Base-by-base conservation (phyloP, 441 rosid genomes). In the Cnidoscolus chayamansa region DNA sequence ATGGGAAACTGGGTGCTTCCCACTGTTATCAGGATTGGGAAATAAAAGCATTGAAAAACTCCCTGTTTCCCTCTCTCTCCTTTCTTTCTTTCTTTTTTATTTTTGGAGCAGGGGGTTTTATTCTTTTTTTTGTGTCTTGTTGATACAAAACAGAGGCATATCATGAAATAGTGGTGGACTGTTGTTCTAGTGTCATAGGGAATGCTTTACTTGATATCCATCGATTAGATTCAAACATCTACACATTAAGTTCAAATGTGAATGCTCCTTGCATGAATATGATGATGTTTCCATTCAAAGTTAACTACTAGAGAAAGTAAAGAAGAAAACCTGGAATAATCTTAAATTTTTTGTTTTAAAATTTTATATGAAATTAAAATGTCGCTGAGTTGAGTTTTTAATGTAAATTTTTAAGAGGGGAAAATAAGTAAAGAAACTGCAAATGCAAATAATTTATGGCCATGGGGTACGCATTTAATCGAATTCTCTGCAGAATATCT, bases 101-200 rank as follows among this genome's bases (percentile, higher is more conserved):
- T 74, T 73, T 90, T 83, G 82, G 87, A 87, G 80, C 89, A 97
- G 98, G 88, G 79, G 58, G 80, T 2, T 25, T 25, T 25, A 25
- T 25, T 35, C 4, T 35, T 4, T 35, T 47, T 20, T 65, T 17
- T 64, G 10, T 35, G 17, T 13, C 16, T 64, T 49, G 4, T 35
- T 35, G 37, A 45, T 7, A 12, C 0, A 37, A 31, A 49, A 48
- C 59, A 60, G 45, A 47, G 55, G 30, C 12, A 4, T 20, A 40
- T 58, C n/a, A 56, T 30, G 49, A 47, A 30, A 47, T 47, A 16
- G 60, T 10, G 8, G 31, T 31, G 20, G 31, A 3, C 61, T 35
- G 13, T 47, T 16, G 16, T 53, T 53, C 35, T 25, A 25, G 25
- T 25, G 25, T 25, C 25, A 25, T 32, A 67, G 12, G 15, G 60